Percentiles rank a stretch among this genome's conserved stretches.
These are phyloP conservation scores for Sclerotinia subarctica DNA, from an alignment of 2,329 filamentous ascomycete species.

Conservation along the genomic window DNA sequence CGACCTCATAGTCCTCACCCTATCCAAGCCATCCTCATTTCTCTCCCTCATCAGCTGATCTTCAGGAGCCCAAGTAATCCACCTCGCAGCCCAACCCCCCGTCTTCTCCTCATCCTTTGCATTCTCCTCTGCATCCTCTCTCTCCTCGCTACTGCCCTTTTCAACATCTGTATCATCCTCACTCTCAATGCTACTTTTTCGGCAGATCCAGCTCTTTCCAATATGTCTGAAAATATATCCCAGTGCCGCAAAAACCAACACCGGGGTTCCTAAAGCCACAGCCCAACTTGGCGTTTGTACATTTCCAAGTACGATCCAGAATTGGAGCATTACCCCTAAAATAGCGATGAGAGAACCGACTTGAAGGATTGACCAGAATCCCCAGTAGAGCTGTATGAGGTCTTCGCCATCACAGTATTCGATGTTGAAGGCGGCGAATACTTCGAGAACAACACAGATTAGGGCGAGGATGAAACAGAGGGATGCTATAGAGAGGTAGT, in stretches of 20 bases:
- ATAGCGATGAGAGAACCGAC: constrained; percentile 58
- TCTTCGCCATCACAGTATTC: constrained; percentile 60
- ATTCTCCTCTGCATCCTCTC: neutral
- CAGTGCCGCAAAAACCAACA: constrained; percentile 52
- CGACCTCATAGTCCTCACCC: neutral
- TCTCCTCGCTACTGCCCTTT: neutral
- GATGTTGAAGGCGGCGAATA: constrained; percentile 42
- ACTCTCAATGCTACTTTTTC: no score
- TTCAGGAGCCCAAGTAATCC: constrained; percentile 13
- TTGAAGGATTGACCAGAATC: constrained; percentile 59
- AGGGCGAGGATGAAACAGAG: constrained; percentile 47
- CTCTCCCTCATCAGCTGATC: neutral
- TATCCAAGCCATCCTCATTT: neutral
- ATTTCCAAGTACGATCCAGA: constrained; percentile 49
- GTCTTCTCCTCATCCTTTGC: neutral
- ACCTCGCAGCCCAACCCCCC: constrained; percentile 1
- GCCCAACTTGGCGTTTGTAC: constrained; percentile 57
- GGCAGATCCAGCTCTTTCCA: constrained; percentile 12
- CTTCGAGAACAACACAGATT: constrained; percentile 51
- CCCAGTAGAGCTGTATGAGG: constrained; percentile 58
- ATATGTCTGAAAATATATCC: constrained; percentile 38
- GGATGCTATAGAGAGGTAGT: constrained; percentile 43
- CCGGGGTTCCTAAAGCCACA: constrained; percentile 57
- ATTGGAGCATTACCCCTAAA: constrained; percentile 53
- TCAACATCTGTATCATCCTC: constrained; percentile 5